Conservation (phyloP, 768 basidiomycete species). For the Podaxis rugospora region DNA sequence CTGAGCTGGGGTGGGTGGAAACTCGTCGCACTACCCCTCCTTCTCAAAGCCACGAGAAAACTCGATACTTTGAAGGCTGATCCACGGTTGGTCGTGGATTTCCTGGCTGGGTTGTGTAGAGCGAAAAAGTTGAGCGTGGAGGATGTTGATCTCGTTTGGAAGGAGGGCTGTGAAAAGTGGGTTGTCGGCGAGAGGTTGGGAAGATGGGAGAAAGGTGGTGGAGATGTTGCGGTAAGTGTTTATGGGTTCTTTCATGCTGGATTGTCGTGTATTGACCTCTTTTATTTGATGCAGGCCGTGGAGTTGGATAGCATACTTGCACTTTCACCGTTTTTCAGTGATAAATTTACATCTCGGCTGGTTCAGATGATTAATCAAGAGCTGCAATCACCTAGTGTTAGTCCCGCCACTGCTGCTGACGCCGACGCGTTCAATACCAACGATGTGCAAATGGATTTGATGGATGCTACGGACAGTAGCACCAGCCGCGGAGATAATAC, state of each 20-base stretch:
- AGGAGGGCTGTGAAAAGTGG: slow-evolving; percentile 48
- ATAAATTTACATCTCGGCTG: slow-evolving; percentile 35
- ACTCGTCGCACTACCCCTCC: slow-evolving; percentile 52
- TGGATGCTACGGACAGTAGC: neutral
- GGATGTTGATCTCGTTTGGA: slow-evolving; percentile 59
- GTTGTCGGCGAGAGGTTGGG: slow-evolving; percentile 34
- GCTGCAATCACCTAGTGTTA: slow-evolving; percentile 21
- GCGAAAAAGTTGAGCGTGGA: slow-evolving; percentile 40
- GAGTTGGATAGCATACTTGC: slow-evolving; percentile 53
- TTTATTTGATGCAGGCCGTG: slow-evolving; percentile 29
- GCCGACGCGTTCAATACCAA: slow-evolving; percentile 10
- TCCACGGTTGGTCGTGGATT: slow-evolving; percentile 32
- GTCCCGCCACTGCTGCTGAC: no score
- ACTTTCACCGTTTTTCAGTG: slow-evolving; percentile 48
- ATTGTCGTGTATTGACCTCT: neutral
- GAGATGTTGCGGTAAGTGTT: slow-evolving; percentile 35
- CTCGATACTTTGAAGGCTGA: slow-evolving; percentile 36
- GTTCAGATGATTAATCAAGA: slow-evolving; percentile 39
- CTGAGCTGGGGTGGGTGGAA: slow-evolving; percentile 78
- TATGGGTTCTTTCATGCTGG: neutral
- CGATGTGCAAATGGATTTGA: slow-evolving; percentile 18
- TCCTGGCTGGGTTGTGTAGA: slow-evolving; percentile 46
- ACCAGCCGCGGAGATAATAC: neutral
- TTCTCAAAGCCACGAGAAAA: slow-evolving; percentile 44
- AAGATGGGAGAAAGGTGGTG: slow-evolving; percentile 34